Evolutionary conservation across 371 early-diverging fungal genomes (phyloP).

Genomic region (Phascolomyces articulosus): DNA sequence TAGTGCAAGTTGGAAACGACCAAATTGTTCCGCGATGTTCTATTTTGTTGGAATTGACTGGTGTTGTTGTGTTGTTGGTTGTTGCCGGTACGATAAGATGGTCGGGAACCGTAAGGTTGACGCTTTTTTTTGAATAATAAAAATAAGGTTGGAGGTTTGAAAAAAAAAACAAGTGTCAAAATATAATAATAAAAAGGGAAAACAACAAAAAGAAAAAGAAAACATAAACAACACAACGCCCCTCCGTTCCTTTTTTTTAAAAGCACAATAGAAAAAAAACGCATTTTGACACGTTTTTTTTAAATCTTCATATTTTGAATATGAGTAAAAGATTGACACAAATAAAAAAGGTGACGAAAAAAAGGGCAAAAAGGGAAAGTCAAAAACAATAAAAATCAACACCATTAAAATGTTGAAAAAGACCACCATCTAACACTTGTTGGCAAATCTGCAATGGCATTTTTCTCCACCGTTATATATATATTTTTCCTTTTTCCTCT

Average conservation of each 20-base stretch:
- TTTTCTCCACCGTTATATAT: too few relatives aligned
- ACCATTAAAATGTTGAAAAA: too few relatives aligned
- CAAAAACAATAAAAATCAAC: too few relatives aligned
- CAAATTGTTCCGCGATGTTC: constrained; percentile 30
- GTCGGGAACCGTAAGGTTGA: constrained; percentile 16
- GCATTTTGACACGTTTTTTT: not conserved
- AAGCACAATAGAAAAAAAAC: too few relatives aligned
- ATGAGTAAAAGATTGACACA: too few relatives aligned
- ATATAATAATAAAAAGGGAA: constrained; percentile 16
- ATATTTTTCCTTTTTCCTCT: too few relatives aligned
- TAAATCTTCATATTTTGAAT: not conserved
- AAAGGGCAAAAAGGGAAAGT: too few relatives aligned
- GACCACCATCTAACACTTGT: too few relatives aligned
- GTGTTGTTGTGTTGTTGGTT: not conserved
- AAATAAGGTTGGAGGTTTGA: not conserved
- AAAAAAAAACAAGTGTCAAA: not conserved
- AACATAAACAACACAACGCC: constrained; percentile 12
- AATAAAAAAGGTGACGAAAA: too few relatives aligned
- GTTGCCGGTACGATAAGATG: not conserved
- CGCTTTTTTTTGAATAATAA: constrained; percentile 18
- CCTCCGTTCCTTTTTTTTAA: not conserved
- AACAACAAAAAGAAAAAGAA: constrained; percentile 19
- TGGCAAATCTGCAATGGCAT: too few relatives aligned
- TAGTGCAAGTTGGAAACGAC: constrained; percentile 66
- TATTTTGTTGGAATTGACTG: not conserved